Conservation (phyloP, 768 basidiomycete species). For the Clitopilus passeckerianus region DNA sequence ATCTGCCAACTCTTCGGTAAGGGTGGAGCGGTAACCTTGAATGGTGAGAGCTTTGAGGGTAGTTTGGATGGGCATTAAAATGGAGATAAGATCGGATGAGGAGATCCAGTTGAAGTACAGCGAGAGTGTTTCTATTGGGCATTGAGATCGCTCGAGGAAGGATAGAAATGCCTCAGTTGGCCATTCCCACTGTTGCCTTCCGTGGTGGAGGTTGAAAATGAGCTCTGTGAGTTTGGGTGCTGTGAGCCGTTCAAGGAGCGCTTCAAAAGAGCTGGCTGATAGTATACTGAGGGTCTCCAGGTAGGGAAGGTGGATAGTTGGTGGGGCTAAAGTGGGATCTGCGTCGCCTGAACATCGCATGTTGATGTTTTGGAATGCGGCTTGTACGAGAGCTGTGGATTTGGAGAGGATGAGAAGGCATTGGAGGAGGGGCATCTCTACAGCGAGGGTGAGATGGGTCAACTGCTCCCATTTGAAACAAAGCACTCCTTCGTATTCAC, state of each 20-base stretch:
- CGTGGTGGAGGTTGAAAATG: constrained; percentile 1
- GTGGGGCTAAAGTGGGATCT: neutral
- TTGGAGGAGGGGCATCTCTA: neutral
- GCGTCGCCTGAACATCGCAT: neutral
- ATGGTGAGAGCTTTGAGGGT: neutral
- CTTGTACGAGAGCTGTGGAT: neutral
- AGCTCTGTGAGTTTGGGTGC: constrained; percentile 4
- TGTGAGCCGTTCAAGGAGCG: constrained; percentile 1
- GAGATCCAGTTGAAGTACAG: constrained; percentile 3
- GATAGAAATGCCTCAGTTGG: constrained; percentile 2
- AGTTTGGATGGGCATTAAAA: neutral
- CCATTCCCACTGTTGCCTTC: constrained; percentile 1
- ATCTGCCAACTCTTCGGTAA: neutral
- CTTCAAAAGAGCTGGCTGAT: neutral
- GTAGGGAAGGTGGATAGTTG: neutral
- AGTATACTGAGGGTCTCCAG: constrained; percentile 3
- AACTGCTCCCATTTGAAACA: neutral
- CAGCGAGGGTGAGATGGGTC: neutral
- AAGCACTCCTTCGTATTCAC: neutral
- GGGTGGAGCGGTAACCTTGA: neutral
- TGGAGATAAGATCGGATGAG: constrained; percentile 1
- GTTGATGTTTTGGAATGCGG: constrained; percentile 2
- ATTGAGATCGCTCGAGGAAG: constrained; percentile 3
- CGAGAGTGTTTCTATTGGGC: neutral
- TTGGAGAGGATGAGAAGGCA: neutral